Evolutionary conservation across 2,329 filamentous ascomycete genomes (phyloP).

Genomic region (Colletotrichum sidae): DNA sequence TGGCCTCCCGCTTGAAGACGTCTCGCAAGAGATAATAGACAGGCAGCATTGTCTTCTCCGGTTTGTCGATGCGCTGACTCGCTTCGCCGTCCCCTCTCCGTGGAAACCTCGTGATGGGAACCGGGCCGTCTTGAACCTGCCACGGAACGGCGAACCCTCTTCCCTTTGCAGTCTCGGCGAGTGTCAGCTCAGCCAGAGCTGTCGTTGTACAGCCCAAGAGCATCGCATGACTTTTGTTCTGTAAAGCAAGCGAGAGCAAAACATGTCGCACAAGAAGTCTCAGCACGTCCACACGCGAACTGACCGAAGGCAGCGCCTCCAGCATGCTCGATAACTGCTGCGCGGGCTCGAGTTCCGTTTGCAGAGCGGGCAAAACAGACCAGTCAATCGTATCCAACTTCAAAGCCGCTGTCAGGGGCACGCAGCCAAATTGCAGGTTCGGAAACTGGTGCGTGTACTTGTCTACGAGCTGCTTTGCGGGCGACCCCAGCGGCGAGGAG

Average conservation of each 20-base stretch:
- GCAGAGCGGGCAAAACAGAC: slow-evolving; percentile 54
- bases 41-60: slow-evolving; percentile 44
- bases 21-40: slow-evolving; percentile 88
- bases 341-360: slow-evolving; percentile 43
- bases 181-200: slow-evolving; percentile 84
- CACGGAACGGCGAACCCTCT: slow-evolving; percentile 86
- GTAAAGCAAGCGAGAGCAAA: slow-evolving; percentile 73
- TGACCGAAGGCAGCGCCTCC: slow-evolving; percentile 74
- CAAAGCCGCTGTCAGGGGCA: slow-evolving; percentile 75
- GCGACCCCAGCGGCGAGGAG: slow-evolving; percentile 36
- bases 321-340: slow-evolving; percentile 67
- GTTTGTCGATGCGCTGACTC: neutral
- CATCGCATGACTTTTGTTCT: slow-evolving; percentile 73
- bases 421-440: slow-evolving; percentile 69
- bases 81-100: neutral
- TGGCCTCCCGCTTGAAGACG: slow-evolving; percentile 83
- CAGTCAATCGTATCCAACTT: slow-evolving; percentile 64
- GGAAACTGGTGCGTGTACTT: slow-evolving; percentile 73
- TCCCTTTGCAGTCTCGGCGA: slow-evolving; percentile 91
- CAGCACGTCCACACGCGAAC: slow-evolving; percentile 80
- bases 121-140: slow-evolving; percentile 80
- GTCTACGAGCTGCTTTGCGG: slow-evolving; percentile 59
- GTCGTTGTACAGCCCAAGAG: slow-evolving; percentile 91
- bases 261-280: slow-evolving; percentile 78
- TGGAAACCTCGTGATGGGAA: slow-evolving; percentile 41